Conservation (phyloP, 2,329 filamentous ascomycete genomes). For the Dothiorella sarmentorum region DNA sequence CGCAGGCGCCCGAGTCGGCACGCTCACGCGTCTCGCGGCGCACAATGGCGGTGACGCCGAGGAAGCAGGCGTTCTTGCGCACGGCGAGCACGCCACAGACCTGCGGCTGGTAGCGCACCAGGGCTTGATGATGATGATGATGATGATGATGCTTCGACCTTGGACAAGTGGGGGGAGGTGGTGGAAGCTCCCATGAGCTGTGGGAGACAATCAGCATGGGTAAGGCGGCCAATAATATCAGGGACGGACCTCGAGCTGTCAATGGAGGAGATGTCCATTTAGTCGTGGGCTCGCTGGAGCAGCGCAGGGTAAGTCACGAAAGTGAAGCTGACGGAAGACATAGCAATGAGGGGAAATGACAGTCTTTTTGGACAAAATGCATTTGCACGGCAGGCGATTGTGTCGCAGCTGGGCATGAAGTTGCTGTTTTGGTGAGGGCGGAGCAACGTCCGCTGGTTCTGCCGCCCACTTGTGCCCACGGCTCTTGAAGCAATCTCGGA, state of each 20-base stretch:
- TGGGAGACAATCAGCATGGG: not conserved
- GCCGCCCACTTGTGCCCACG: not conserved
- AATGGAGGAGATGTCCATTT: not conserved
- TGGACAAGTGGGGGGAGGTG: not conserved
- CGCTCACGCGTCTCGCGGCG: not conserved
- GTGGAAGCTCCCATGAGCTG: slow-evolving; percentile 10
- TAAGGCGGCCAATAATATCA: not conserved
- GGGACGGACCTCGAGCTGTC: slow-evolving; percentile 7
- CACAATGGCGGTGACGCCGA: slow-evolving; percentile 13
- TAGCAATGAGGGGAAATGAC: not conserved
- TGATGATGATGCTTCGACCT: not conserved
- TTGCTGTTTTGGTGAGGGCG: not conserved
- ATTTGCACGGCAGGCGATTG: not conserved
- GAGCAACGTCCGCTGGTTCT: not conserved
- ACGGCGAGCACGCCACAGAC: slow-evolving; percentile 5
- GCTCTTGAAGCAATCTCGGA: not conserved
- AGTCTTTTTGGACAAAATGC: not conserved
- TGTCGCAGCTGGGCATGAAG: not conserved
- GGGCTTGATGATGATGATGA: not conserved
- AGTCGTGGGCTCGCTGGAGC: not conserved
- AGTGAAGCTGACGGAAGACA: not conserved
- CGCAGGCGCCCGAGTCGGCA: not conserved
- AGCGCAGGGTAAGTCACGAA: not conserved
- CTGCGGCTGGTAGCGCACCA: slow-evolving; percentile 5
- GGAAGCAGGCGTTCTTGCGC: not conserved